Evolutionary conservation across 148 eudicot species (phyloP).

Genomic region (Rhododendron molle): DNA sequence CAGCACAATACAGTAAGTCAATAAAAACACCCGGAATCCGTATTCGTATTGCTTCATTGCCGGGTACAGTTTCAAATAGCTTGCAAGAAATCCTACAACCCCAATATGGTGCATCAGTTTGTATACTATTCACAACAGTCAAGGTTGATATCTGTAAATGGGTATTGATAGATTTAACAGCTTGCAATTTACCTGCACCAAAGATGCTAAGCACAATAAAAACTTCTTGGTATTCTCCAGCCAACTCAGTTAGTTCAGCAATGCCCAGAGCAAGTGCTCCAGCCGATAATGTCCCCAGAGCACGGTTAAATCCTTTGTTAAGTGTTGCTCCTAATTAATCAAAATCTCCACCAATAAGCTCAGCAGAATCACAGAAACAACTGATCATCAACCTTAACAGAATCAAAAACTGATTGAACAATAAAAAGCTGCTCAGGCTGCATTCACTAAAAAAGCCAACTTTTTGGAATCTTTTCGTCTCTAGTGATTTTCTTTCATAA

Average conservation of each 20-base stretch:
- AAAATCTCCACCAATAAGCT: background rate
- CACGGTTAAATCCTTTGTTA: conserved; percentile 64
- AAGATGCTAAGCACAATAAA: conserved; percentile 53
- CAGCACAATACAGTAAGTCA: conserved; percentile 68
- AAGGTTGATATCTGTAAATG: background rate
- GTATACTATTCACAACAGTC: background rate
- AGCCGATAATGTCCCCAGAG: conserved; percentile 61
- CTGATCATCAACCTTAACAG: background rate
- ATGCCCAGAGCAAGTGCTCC: conserved; percentile 52
- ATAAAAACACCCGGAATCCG: conserved; percentile 64
- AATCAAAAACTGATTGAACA: background rate
- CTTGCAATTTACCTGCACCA: conserved; percentile 39
- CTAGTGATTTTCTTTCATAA: background rate
- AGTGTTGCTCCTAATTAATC: conserved; percentile 53
- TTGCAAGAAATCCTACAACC: conserved; percentile 43
- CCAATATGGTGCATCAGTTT: background rate
- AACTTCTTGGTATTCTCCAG: conserved; percentile 43
- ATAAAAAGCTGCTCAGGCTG: background rate
- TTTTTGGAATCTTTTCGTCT: background rate
- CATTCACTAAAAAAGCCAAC: background rate
- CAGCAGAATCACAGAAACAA: background rate
- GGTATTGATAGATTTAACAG: background rate
- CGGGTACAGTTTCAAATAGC: conserved; percentile 50
- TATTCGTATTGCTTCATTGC: conserved; percentile 66
- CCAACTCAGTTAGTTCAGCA: conserved; percentile 37